A percentile compares a stretch with the other conserved stretches of the same genome.
Conservation (phyloP, 768 basidiomycete genomes). For the Hypholoma sublateritium region DNA sequence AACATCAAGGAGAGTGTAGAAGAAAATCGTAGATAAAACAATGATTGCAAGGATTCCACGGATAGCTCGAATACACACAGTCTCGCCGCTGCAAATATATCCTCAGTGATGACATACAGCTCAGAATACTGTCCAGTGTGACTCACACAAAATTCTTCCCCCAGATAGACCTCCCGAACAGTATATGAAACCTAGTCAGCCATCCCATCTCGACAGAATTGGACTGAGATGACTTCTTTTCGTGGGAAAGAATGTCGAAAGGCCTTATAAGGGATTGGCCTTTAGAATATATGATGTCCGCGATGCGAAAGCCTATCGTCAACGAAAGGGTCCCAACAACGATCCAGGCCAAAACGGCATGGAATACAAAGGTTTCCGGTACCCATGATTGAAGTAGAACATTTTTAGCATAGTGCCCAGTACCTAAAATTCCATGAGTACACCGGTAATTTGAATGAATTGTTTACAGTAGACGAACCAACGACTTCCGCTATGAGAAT, state of each 20-base stretch:
- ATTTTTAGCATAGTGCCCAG: not conserved
- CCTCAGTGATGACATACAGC: not conserved
- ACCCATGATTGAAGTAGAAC: not conserved
- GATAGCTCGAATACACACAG: not conserved
- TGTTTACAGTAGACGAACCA: not conserved
- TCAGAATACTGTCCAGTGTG: too few relatives aligned
- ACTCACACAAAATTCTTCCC: conserved; percentile 5
- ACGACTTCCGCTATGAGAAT: not conserved
- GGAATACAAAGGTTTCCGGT: not conserved
- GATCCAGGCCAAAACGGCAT: not conserved
- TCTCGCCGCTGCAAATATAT: not conserved
- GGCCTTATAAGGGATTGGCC: not conserved
- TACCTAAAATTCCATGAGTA: not conserved
- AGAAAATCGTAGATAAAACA: not conserved
- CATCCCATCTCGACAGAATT: not conserved
- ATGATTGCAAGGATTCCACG: not conserved
- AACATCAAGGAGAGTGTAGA: not conserved
- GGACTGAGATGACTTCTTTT: too few relatives aligned
- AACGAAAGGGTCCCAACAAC: not conserved
- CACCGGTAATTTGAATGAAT: too few relatives aligned
- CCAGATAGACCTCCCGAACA: not conserved
- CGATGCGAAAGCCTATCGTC: not conserved
- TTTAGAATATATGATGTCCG: not conserved
- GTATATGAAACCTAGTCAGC: not conserved
- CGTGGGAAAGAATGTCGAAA: not conserved